Base-by-base conservation (phyloP, 2,329 filamentous ascomycete species). In the Cryphonectria radicalis region DNA sequence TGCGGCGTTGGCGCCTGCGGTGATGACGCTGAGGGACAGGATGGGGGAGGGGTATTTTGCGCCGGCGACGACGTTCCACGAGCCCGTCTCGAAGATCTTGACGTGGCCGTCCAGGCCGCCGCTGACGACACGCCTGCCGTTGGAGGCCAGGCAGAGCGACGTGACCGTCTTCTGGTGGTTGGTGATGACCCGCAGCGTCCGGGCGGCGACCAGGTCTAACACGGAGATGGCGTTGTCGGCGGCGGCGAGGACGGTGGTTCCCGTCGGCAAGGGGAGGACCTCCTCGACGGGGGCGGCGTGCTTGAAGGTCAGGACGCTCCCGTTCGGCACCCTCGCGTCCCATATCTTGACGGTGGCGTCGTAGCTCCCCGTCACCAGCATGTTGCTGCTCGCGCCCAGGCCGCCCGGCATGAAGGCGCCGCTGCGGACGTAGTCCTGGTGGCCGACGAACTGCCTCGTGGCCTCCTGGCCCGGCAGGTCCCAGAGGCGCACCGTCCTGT, bases 101-200 rank as follows among this genome's bases (percentile, higher is more conserved):
- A 98, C 91, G 81, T 98, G 96, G 13, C 96, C 97, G 80, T 99
- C 96, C 63, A 99, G 86, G 28, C 92, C 94, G 81, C 94, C 96
- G 74, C 92, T 95, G 68, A 99, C 88, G 70, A 99, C 87, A 66
- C 96, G 90, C 66, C 90, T 90, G 63, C 93, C 93, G 75, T 92
- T 89, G 62, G 93, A 95, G 10, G 94, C 95, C 46, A 97, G 84
- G 67, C 92, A 91, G 69, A 99, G 87, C 10, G 92, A 91, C 0
- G 96, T 98, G 72, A 99, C 95, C 0, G 96, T 97, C 89, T 98
- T 99, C 79, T 99, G 96, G 82, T 99, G 96, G 80, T 97, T 98
- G 76, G 91, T 91, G 74, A 99, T 91, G 78, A 97, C 86, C 76
- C 94, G 92, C 71, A 97, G 85, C 5, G 95, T 94, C 78, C 93